A percentile compares a stretch with the other conserved stretches of the same genome.
Conservation (phyloP, 208 protist genomes). For the Trypanosoma mega region DNA sequence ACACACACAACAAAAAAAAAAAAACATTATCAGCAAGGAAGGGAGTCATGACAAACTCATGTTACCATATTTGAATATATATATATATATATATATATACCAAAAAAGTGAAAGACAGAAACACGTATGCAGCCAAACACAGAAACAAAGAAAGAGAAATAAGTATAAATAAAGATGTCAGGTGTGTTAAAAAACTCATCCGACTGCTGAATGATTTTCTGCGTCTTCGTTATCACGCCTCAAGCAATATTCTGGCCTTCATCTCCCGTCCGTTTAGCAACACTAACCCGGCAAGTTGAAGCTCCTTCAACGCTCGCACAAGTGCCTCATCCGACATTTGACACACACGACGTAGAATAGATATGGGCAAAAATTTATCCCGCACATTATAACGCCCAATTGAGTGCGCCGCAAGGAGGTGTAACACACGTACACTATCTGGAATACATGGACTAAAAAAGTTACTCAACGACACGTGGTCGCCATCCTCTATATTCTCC, state of each 20-base stretch:
- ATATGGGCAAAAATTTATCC: constrained; percentile 55
- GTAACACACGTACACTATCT: constrained; percentile 52
- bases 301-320: constrained; percentile 46
- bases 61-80: too few relatives aligned
- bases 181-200: neutral
- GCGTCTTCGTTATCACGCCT: too few relatives aligned
- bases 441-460: constrained; percentile 59
- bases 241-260: constrained; percentile 39
- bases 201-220: too few relatives aligned
- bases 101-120: too few relatives aligned
- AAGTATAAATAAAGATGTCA: constrained; percentile 16
- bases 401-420: constrained; percentile 55
- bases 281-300: constrained; percentile 45
- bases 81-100: too few relatives aligned
- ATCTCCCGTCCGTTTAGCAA: constrained; percentile 35
- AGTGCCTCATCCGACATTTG: constrained; percentile 66
- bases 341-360: constrained; percentile 50
- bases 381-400: constrained; percentile 25
- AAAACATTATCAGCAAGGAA: too few relatives aligned
- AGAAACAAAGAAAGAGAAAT: constrained; percentile 21
- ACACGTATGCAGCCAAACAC: too few relatives aligned
- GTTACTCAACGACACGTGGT: constrained; percentile 27
- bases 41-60: too few relatives aligned
- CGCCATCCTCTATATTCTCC: constrained; percentile 1
- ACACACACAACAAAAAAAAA: too few relatives aligned